Evolutionary conservation across 2,329 filamentous ascomycete species (phyloP).

Genomic region (Orbilia ellipsospora): DNA sequence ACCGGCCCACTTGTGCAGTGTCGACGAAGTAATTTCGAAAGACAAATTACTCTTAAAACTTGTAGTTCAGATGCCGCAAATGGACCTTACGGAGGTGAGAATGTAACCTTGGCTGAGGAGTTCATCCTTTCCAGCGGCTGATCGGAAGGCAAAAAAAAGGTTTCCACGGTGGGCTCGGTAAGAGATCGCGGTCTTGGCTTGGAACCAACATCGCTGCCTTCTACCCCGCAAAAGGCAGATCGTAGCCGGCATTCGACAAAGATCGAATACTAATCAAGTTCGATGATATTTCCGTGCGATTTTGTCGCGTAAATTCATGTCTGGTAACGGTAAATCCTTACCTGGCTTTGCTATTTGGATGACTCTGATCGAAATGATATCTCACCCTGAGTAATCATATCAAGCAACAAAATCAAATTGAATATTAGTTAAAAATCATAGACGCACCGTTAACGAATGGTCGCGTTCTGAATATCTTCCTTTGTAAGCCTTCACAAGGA

Average conservation of each 20-base stretch:
- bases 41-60: constrained; percentile 5
- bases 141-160: constrained; percentile 42
- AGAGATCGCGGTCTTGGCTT: constrained; percentile 2
- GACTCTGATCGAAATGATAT: too few relatives aligned
- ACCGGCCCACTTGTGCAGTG: not conserved
- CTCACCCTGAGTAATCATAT: too few relatives aligned
- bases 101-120: constrained; percentile 36
- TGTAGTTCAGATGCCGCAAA: constrained; percentile 9
- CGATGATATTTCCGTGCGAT: too few relatives aligned
- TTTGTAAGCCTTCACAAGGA: too few relatives aligned
- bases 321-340: too few relatives aligned
- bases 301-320: too few relatives aligned
- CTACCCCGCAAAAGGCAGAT: constrained; percentile 28
- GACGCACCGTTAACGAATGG: too few relatives aligned
- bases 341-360: too few relatives aligned
- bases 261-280: too few relatives aligned
- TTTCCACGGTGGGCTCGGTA: not conserved
- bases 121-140: constrained; percentile 13
- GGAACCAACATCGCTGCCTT: not conserved
- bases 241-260: not conserved
- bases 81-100: not conserved
- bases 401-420: too few relatives aligned
- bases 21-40: not conserved
- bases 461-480: too few relatives aligned
- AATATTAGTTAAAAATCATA: too few relatives aligned